Percentiles rank a stretch among this genome's conserved stretches.
Evolutionary conservation across 306 rosid genomes (phyloP).

Genomic region (Dicorynia guianensis): DNA sequence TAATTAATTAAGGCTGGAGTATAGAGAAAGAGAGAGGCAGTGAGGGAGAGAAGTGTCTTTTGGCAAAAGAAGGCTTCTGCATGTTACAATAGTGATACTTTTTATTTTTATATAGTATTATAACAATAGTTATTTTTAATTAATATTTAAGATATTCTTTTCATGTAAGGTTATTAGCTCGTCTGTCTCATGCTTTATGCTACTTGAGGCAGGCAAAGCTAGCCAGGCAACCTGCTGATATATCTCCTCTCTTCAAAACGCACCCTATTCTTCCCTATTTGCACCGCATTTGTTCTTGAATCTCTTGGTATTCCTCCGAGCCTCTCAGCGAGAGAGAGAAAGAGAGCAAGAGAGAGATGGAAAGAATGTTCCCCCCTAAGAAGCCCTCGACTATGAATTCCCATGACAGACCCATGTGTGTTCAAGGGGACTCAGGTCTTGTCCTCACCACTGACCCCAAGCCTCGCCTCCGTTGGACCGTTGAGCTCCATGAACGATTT

Average conservation of each 20-base stretch:
- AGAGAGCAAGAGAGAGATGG: slow-evolving; percentile 58
- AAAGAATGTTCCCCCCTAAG: slow-evolving; percentile 97
- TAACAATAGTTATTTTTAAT: background rate
- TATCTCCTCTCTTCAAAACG: slow-evolving; percentile 74
- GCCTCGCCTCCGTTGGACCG: slow-evolving; percentile 99
- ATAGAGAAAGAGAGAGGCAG: slow-evolving; percentile 14
- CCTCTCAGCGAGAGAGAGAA: slow-evolving; percentile 54
- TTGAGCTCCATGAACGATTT: slow-evolving; percentile 96
- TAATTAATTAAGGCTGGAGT: slow-evolving; percentile 37
- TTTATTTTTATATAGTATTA: background rate
- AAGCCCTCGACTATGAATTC: slow-evolving; percentile 97
- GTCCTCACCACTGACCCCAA: slow-evolving; percentile 99
- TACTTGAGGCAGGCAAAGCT: slow-evolving; percentile 59
- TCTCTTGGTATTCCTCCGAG: slow-evolving; percentile 69
- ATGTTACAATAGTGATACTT: slow-evolving; percentile 62
- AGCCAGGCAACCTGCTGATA: slow-evolving; percentile 6
- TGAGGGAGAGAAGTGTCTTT: slow-evolving; percentile 56
- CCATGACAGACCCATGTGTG: slow-evolving; percentile 96
- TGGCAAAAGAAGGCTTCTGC: slow-evolving; percentile 61
- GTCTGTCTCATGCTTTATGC: slow-evolving; percentile 51
- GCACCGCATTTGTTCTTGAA: slow-evolving; percentile 99
- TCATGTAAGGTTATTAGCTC: slow-evolving; percentile 45
- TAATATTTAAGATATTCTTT: slow-evolving; percentile 31
- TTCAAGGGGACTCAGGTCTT: slow-evolving; percentile 97
- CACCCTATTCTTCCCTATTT: slow-evolving; percentile 91